Percentiles rank a stretch among this genome's conserved stretches.
These are phyloP conservation scores for Barnettozyma salicaria DNA, from an alignment of 805 yeast genomes.

Conservation along the genomic window DNA sequence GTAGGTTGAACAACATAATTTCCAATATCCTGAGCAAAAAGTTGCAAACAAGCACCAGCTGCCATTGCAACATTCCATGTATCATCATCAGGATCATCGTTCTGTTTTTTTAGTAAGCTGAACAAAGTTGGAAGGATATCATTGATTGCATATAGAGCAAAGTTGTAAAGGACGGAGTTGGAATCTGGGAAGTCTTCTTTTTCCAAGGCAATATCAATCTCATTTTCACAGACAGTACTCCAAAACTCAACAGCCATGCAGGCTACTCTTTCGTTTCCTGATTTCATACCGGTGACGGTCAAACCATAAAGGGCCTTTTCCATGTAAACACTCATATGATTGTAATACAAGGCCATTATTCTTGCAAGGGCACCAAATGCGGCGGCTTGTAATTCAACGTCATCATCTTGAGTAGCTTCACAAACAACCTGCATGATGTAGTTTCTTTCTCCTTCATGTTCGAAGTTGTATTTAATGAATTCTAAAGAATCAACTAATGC, in stretches of 20 bases:
- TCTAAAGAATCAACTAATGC: constrained; percentile 89
- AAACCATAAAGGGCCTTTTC: constrained; percentile 90
- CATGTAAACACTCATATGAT: constrained; percentile 91
- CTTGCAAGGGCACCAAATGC: constrained; percentile 94
- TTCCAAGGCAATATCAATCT: constrained; percentile 70
- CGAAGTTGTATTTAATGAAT: constrained; percentile 84
- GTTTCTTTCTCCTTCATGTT: constrained; percentile 90
- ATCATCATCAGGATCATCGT: constrained; percentile 91
- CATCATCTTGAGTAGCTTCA: constrained; percentile 93
- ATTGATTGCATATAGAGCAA: constrained; percentile 76
- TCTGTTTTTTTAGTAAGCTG: constrained; percentile 74
- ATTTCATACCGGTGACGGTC: constrained; percentile 88
- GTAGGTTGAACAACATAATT: constrained; percentile 83
- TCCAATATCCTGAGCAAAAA: constrained; percentile 88
- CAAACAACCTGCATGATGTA: constrained; percentile 98
- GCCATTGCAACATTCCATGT: constrained; percentile 99
- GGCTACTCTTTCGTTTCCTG: constrained; percentile 75
- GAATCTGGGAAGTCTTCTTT: constrained; percentile 54
- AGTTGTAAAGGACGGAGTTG: constrained; percentile 56
- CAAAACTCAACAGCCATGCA: constrained; percentile 99
- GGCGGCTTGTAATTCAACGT: constrained; percentile 78
- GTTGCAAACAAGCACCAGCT: constrained; percentile 93
- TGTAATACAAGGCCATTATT: constrained; percentile 85
- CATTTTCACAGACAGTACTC: constrained; percentile 99
- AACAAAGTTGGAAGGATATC: constrained; percentile 87